Evolutionary conservation across 2,329 filamentous ascomycete genomes (phyloP), one percentile per base, ranked within the genome.

Genomic region (Fusarium dimerum): DNA sequence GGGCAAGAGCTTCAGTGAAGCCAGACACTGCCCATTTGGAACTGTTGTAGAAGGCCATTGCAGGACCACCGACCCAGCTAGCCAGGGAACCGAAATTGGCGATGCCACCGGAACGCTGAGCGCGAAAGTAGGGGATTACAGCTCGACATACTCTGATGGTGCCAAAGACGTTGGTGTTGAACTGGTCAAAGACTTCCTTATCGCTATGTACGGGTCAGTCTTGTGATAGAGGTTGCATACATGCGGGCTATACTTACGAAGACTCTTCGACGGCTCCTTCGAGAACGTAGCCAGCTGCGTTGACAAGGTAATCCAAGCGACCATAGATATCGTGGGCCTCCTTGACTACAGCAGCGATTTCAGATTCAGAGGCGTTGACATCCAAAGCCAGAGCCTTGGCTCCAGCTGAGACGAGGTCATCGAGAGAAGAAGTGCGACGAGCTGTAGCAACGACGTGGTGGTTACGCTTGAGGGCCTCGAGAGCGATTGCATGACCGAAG

Each of bases 121-220:
- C 66, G 39, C 78, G 74, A 40, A 82, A 65, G 47, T 76, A 70
- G 1, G 76, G 76, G 0, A 76, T 59, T 9, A 76, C 68, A 5
- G 77, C 75, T 29, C 76, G 73, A 18, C 70, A 71, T 18, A 79
- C 66, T 46, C 76, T 78, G 38, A 78, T 60, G 26, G 71, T 67
- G 20, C 77, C 78, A 47, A 80, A 75, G 43, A 81, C 74, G 57
- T 82, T 81, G 45, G 76, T 77, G 56, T 76, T 70, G 64, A 76
- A 78, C 10, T 67, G 56, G 26, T 66, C 67, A 11, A 61, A 62
- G 30, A 68, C 62, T 48, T 73, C 69, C 20, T 66, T 59, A 26
- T 60, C 52, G 47, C 61, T 66, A 10, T 26, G 20, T 3, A 12
- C n/a, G 15, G 11, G 20, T 49, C n/a, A 48, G 30, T 16, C 8